Evolutionary conservation across 306 rosid genomes (phyloP).

Genomic region (Citrullus amarus): DNA sequence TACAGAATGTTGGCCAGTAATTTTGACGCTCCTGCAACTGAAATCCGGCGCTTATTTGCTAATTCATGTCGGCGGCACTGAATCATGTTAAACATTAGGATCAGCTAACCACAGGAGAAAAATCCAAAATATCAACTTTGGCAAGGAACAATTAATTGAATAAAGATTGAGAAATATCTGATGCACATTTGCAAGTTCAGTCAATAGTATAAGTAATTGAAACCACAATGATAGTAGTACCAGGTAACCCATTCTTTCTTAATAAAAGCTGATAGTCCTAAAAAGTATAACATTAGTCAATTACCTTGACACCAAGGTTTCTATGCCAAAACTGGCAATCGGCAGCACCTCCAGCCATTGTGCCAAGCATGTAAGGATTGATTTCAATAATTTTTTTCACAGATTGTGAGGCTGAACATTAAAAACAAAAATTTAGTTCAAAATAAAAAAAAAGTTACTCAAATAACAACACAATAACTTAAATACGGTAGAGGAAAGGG

Average conservation of each 20-base stretch:
- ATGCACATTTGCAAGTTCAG: background rate
- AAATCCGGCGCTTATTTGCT: slow-evolving; percentile 87
- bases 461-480: background rate
- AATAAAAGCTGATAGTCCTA: background rate
- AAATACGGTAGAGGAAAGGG: background rate
- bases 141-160: background rate
- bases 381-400: slow-evolving; percentile 60
- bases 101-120: background rate
- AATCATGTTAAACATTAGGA: background rate
- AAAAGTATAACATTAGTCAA: background rate
- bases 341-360: slow-evolving; percentile 53
- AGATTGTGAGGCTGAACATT: slow-evolving; percentile 75
- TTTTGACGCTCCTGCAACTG: slow-evolving; percentile 96
- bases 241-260: background rate
- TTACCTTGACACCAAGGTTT: slow-evolving; percentile 40
- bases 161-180: background rate
- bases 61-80: slow-evolving; percentile 85
- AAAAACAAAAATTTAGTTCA: background rate
- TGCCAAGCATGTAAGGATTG: slow-evolving; percentile 48
- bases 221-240: background rate
- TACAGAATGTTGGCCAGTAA: slow-evolving; percentile 84
- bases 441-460: background rate
- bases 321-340: slow-evolving; percentile 52
- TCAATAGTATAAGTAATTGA: background rate
- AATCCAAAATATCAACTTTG: background rate